Evolutionary conservation across 768 basidiomycete species (phyloP).

Genomic region (Chiua virens): DNA sequence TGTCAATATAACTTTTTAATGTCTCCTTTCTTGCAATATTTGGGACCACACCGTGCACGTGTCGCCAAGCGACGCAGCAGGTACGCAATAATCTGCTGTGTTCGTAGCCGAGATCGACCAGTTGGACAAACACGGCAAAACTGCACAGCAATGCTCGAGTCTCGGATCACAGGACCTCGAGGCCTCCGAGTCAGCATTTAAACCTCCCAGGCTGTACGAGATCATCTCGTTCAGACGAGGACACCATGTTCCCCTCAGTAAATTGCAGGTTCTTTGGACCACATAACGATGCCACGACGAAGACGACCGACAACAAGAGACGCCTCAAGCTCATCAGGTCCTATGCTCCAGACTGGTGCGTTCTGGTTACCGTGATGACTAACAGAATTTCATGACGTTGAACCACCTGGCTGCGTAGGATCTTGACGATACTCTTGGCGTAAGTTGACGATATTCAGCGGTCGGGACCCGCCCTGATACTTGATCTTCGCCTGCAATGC

Average conservation of each 20-base stretch:
- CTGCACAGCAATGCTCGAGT: too few species aligned
- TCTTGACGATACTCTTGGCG: conserved; percentile 66
- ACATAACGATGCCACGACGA: conserved; percentile 6
- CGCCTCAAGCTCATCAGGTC: conserved; percentile 50
- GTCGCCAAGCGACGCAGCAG: too few species aligned
- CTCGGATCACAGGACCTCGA: too few species aligned
- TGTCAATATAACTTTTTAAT: too few species aligned
- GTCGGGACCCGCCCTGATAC: background rate
- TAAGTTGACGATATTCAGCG: conserved; percentile 33
- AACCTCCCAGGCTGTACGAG: background rate
- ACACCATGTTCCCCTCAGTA: conserved; percentile 14
- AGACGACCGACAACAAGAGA: conserved; percentile 26
- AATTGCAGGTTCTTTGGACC: conserved; percentile 7
- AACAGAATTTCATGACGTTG: background rate
- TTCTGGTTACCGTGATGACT: background rate
- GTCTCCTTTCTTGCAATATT: too few species aligned
- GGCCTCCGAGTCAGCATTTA: background rate
- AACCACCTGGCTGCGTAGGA: conserved; percentile 41
- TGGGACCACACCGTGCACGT: too few species aligned
- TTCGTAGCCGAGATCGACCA: too few species aligned
- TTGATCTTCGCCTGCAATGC: background rate
- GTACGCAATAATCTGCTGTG: too few species aligned
- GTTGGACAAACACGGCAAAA: too few species aligned
- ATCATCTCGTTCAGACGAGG: background rate
- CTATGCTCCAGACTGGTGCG: conserved; percentile 79